Evolutionary conservation across 2,329 filamentous ascomycete genomes (phyloP), one percentile per base, ranked within the genome.

Genomic region (Cytospora schulzeri): DNA sequence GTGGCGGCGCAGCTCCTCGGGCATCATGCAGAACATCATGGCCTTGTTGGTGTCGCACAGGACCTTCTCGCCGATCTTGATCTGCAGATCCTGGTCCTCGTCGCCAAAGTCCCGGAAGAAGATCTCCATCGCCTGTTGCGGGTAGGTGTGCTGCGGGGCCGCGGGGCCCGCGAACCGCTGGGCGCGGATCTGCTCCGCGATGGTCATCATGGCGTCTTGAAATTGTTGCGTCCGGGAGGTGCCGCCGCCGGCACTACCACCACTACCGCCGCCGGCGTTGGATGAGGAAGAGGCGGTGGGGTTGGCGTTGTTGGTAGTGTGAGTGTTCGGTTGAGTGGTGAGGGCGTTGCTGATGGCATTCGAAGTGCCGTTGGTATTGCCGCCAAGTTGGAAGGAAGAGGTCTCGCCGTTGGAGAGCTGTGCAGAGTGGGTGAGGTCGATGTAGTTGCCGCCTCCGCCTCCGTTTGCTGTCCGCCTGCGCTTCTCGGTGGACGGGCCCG

Each of bases 11-110:
- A 87, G 73, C 14, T 73, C 71, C 2, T 77, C 73, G 0, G 84
- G 81, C 83, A 87, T 87, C 75, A 87, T 87, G 76, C 84, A 85
- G 68, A 87, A 88, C 51, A 87, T 80, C 78, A 87, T 83, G 33
- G 85, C 85, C 71, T 85, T 86, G 70, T 82, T 83, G 67, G 86
- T 82, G 68, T 86, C 82, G n/a, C 82, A 80, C 29, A 87, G 76
- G 1, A 84, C 80, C 67, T 83, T 83, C 72, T 87, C 84, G 0
- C 84, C 83, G 38, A 87, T 84, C 72, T 83, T 85, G 48, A 87
- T 76, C 75, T 87, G 85, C 63, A 87, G 71, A 68, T 87, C 85
- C 65, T 82, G 76, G 65, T 87, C 83, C 68, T 87, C 84, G 56
- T 81, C 79, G 17, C 79, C 74, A 70, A 87, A 87, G 65, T 87